Percentiles rank a stretch among this genome's conserved stretches.
phyloP scores from a whole-genome alignment of 139 green algal genomes.

The Coelastrella sp. region DNA sequence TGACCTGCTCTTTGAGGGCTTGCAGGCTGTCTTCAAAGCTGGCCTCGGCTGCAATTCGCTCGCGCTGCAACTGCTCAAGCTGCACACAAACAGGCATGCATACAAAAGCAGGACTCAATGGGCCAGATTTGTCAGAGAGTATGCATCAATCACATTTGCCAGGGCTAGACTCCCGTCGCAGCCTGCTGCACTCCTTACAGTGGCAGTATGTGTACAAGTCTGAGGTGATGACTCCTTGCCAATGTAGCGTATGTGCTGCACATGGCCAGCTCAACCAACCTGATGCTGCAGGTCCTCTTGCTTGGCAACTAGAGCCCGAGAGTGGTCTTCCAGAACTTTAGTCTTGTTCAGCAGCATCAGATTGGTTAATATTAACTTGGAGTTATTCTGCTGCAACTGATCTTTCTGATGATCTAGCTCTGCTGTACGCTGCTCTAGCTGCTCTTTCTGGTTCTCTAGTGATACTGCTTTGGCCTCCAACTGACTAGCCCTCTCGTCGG shows the following conservation, averaged over 20 bases:
- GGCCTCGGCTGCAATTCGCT: background rate
- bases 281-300: conserved; percentile 43
- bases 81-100: too few relatives aligned
- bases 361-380: conserved; percentile 35
- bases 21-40: background rate
- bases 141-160: too few relatives aligned
- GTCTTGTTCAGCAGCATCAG: conserved; percentile 40
- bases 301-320: conserved; percentile 20
- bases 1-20: conserved; percentile 36
- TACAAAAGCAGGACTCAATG: too few relatives aligned
- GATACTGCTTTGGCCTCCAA: conserved; percentile 1
- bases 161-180: too few relatives aligned
- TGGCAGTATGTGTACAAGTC: background rate
- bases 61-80: conserved; percentile 39
- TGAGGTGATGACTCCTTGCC: too few relatives aligned
- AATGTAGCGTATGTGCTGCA: too few relatives aligned
- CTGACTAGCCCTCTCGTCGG: background rate
- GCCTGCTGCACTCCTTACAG: background rate
- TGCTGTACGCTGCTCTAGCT: background rate
- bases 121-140: too few relatives aligned
- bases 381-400: conserved; percentile 37
- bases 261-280: background rate
- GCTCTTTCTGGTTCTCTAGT: background rate
- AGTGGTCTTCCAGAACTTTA: conserved; percentile 38
- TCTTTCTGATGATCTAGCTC: conserved; percentile 24